These are phyloP conservation scores for Closterium sp. DNA, from an alignment of 139 green algal species.

Conservation along the genomic window DNA sequence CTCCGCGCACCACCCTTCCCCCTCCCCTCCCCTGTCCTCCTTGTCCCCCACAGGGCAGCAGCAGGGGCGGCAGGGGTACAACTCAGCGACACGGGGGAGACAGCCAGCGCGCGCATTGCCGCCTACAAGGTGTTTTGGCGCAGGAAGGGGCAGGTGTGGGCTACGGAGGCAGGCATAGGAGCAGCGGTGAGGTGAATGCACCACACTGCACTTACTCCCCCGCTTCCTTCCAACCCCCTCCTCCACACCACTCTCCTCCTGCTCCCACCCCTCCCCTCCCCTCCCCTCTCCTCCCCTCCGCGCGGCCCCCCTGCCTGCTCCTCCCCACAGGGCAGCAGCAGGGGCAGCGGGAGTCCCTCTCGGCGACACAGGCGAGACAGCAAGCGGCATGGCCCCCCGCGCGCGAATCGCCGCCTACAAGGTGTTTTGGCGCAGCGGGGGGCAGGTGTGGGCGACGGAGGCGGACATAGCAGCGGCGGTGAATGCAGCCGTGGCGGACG, in stretches of 20 bases:
- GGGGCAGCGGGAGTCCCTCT: not conserved
- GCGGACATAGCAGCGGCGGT: conserved; percentile 18
- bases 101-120: not conserved
- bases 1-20: not conserved
- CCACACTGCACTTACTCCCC: not conserved
- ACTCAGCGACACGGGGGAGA: not conserved
- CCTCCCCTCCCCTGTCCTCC: not conserved
- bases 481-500: conserved; percentile 15
- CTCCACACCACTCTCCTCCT: not conserved
- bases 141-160: not conserved
- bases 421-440: not conserved
- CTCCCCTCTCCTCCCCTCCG: not conserved
- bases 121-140: conserved; percentile 22
- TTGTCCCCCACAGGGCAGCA: not conserved
- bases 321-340: not conserved
- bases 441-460: not conserved
- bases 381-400: not conserved
- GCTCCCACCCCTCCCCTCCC: not conserved
- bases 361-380: not conserved
- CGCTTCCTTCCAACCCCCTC: not conserved
- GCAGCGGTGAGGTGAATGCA: not conserved
- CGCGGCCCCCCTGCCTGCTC: not conserved
- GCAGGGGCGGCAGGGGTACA: not conserved
- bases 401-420: conserved; percentile 16
- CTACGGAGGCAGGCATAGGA: conserved; percentile 5